phyloP scores from a whole-genome alignment of 2,329 filamentous ascomycete species.

The Cladophialophora immunda region DNA sequence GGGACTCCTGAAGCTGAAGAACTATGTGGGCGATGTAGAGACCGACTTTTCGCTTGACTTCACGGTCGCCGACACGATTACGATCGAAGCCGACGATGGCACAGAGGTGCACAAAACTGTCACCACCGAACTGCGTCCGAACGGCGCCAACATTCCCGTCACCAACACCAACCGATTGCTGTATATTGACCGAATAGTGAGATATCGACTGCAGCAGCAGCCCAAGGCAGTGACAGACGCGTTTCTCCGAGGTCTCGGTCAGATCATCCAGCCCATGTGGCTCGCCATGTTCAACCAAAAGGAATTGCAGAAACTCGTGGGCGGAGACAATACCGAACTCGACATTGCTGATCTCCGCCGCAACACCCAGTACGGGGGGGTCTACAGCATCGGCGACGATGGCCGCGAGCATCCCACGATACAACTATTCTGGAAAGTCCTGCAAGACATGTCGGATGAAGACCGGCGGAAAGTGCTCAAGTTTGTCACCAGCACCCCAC shows the following conservation, averaged over 20 bases:
- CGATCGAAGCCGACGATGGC: conserved; percentile 44
- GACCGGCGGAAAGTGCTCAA: conserved; percentile 88
- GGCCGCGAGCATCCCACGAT: conserved; percentile 84
- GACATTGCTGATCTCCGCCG: conserved; percentile 84
- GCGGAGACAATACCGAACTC: conserved; percentile 85
- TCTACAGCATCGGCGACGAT: conserved; percentile 91
- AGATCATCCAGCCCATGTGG: conserved; percentile 92
- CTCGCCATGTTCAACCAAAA: conserved; percentile 98
- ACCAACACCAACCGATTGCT: conserved; percentile 91
- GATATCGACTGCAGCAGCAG: conserved; percentile 84
- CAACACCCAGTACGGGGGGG: conserved; percentile 86
- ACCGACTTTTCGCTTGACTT: conserved; percentile 82
- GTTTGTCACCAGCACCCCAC: conserved; percentile 92
- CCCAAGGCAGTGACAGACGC: conserved; percentile 82
- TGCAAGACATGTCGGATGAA: conserved; percentile 76
- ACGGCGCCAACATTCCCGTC: conserved; percentile 79
- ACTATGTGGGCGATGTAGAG: conserved; percentile 68
- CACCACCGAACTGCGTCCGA: conserved; percentile 77
- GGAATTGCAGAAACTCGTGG: conserved; percentile 91
- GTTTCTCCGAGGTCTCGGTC: conserved; percentile 84
- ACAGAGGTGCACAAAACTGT: conserved; percentile 64
- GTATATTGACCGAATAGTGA: conserved; percentile 93
- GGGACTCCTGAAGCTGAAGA: conserved; percentile 68
- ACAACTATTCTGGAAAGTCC: conserved; percentile 88
- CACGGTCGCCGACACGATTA: conserved; percentile 77